Conservation (phyloP, 2,329 filamentous ascomycete species). For the Grosmannia clavigera region DNA sequence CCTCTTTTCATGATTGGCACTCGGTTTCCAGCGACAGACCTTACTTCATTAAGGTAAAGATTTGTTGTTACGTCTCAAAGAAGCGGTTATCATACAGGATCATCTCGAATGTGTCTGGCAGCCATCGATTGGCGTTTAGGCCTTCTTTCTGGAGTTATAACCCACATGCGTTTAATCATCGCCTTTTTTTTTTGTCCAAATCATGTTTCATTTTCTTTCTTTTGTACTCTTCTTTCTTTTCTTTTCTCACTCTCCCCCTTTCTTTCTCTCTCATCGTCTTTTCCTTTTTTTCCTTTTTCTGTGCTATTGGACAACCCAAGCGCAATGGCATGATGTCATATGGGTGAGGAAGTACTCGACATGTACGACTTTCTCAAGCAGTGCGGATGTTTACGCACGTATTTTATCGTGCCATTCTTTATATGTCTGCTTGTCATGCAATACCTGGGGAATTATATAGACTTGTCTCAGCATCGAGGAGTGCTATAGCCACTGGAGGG, state of each 20-base stretch:
- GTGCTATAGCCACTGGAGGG: neutral
- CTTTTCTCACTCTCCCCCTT: neutral
- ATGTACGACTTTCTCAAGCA: neutral
- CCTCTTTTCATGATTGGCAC: neutral
- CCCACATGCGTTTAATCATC: neutral
- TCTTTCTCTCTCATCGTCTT: neutral
- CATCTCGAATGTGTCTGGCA: conserved; percentile 9
- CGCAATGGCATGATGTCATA: neutral
- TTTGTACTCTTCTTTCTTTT: neutral
- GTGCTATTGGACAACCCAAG: neutral
- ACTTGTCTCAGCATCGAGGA: neutral
- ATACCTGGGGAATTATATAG: neutral
- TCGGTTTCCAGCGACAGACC: conserved; percentile 10
- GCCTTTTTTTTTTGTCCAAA: neutral
- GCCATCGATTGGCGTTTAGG: conserved; percentile 8
- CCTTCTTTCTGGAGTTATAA: neutral
- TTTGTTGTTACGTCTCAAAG: conserved; percentile 2
- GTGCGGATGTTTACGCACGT: neutral
- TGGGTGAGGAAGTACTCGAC: neutral
- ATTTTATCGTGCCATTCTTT: neutral
- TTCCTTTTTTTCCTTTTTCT: neutral
- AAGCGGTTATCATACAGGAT: conserved; percentile 1
- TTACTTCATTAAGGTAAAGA: conserved; percentile 2
- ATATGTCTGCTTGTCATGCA: neutral
- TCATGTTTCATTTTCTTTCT: neutral